A percentile compares a stretch with the other conserved stretches of the same genome.
Evolutionary conservation across 1,139 yeast genomes (phyloP).

Genomic region (Petasospora fabianii): DNA sequence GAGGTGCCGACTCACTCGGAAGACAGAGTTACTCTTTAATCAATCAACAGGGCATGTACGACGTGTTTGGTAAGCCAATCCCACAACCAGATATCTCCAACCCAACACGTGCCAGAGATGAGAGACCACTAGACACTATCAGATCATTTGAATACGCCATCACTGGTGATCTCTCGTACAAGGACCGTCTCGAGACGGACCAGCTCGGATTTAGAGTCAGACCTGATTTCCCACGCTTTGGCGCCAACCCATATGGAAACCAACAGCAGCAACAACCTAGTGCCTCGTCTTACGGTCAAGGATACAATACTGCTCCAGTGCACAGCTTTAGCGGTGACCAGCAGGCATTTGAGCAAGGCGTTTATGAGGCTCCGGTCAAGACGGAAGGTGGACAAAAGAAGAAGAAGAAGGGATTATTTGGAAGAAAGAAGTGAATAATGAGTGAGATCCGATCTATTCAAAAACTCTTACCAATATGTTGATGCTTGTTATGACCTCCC

Average conservation of each 20-base stretch:
- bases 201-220: slow-evolving; percentile 77
- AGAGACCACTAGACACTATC: slow-evolving; percentile 93
- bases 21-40: slow-evolving; percentile 38
- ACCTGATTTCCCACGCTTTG: slow-evolving; percentile 46
- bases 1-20: slow-evolving; percentile 25
- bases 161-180: slow-evolving; percentile 76
- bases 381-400: slow-evolving; percentile 43
- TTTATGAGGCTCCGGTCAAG: slow-evolving; percentile 61
- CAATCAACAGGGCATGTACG: slow-evolving; percentile 49
- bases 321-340: slow-evolving; percentile 29
- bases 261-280: slow-evolving; percentile 2
- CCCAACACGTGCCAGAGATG: slow-evolving; percentile 89
- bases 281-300: slow-evolving; percentile 4
- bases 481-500: too few relatives aligned
- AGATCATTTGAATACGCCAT: slow-evolving; percentile 89
- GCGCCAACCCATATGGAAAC: slow-evolving; percentile 33
- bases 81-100: slow-evolving; percentile 77
- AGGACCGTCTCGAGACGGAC: slow-evolving; percentile 75
- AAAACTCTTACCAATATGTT: too few relatives aligned
- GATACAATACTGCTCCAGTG: slow-evolving; percentile 11
- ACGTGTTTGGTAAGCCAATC: slow-evolving; percentile 81
- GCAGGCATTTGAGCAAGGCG: slow-evolving; percentile 53
- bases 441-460: too few relatives aligned
- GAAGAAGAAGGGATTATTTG: slow-evolving; percentile 76
- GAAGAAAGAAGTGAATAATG: slow-evolving; percentile 58